phyloP scores from a whole-genome alignment of 108 stramenopile genomes.

The Pseudonitzschia multiseries region DNA sequence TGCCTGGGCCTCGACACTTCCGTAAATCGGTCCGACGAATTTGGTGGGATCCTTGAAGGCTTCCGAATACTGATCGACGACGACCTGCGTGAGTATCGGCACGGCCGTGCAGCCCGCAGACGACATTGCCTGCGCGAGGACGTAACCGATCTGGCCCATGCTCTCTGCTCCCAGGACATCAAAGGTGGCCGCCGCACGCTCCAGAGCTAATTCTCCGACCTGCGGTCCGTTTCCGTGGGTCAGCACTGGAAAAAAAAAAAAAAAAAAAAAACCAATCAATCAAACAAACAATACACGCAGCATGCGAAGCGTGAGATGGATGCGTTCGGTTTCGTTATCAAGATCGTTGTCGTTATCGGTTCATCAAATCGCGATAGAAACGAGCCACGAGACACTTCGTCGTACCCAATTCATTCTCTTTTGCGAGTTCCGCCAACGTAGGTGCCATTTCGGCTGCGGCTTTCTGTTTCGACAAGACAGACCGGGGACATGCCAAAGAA shows the following conservation, averaged over 20 bases:
- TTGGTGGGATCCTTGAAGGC: constrained; percentile 78
- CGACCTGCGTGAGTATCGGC: constrained; percentile 75
- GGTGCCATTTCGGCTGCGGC: constrained; percentile 84
- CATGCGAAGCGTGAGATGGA: neutral
- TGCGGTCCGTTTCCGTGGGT: constrained; percentile 83
- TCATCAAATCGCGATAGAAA: neutral
- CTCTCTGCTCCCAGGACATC: constrained; percentile 75
- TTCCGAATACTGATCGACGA: constrained; percentile 64
- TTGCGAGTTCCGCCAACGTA: constrained; percentile 51
- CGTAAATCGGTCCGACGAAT: constrained; percentile 83
- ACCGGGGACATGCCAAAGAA: neutral
- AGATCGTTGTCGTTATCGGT: no score
- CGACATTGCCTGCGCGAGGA: constrained; percentile 70
- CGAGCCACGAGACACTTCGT: neutral
- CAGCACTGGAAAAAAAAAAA: constrained; percentile 48
- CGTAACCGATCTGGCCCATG: constrained; percentile 85
- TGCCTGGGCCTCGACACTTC: constrained; percentile 78
- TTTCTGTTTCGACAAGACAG: constrained; percentile 38
- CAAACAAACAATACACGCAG: neutral
- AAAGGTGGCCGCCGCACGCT: constrained; percentile 69
- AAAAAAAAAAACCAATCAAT: no score
- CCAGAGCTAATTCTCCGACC: constrained; percentile 81
- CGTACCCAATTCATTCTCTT: constrained; percentile 59
- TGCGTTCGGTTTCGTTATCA: neutral
- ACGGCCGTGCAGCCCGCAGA: constrained; percentile 54